Conservation (phyloP, 306 rosid genomes). For the Gynostemma pentaphyllum region DNA sequence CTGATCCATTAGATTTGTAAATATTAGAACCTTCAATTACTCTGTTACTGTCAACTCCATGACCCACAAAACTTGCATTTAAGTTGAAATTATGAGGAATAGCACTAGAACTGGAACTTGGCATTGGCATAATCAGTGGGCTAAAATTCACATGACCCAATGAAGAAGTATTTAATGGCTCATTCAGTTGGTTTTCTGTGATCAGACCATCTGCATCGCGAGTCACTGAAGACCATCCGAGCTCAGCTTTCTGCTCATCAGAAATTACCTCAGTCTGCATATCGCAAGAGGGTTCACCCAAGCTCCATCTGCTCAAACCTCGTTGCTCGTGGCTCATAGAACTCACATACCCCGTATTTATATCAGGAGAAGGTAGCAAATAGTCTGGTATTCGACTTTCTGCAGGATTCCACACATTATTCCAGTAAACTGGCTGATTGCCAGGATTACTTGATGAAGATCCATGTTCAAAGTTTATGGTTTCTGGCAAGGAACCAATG, state of each 20-base stretch:
- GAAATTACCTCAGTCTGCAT: conserved; percentile 29
- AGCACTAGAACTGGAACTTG: conserved; percentile 39
- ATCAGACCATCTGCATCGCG: conserved; percentile 40
- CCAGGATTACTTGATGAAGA: conserved; percentile 41
- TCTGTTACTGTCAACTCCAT: conserved; percentile 27
- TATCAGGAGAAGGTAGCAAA: conserved; percentile 40
- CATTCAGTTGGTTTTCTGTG: conserved; percentile 38
- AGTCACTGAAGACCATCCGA: conserved; percentile 56
- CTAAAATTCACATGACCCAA: conserved; percentile 35
- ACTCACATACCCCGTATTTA: conserved; percentile 41
- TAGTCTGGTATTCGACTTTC: conserved; percentile 51
- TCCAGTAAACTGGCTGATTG: conserved; percentile 67
- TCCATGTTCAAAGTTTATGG: conserved; percentile 78
- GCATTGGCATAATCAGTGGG: conserved; percentile 33
- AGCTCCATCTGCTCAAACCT: conserved; percentile 62
- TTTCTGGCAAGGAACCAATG: conserved; percentile 66
- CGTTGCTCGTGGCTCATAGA: conserved; percentile 49
- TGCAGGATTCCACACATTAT: conserved; percentile 37
- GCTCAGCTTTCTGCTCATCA: conserved; percentile 58
- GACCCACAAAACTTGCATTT: conserved; percentile 44
- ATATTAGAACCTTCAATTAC: conserved; percentile 33
- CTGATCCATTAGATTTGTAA: conserved; percentile 48
- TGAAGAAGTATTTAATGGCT: conserved; percentile 38
- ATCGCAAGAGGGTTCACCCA: conserved; percentile 73
- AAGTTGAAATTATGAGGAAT: conserved; percentile 48